These are phyloP conservation scores for Lepidium didymum DNA, from an alignment of 345 rosid genomes.

Conservation along the genomic window DNA sequence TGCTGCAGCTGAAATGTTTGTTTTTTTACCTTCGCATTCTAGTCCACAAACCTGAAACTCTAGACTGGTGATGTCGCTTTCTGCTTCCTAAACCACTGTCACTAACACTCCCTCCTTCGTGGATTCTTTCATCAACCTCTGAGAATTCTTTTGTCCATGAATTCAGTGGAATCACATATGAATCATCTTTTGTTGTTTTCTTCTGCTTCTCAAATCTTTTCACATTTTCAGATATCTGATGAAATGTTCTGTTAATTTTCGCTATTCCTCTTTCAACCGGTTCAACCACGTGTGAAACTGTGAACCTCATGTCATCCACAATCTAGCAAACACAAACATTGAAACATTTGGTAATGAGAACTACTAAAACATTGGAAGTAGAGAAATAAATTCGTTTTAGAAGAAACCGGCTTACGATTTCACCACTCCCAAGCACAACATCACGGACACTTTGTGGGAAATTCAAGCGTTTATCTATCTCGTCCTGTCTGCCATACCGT, in stretches of 20 bases:
- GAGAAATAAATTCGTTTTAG: background rate
- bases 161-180: slow-evolving; percentile 69
- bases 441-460: slow-evolving; percentile 97
- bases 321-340: slow-evolving; percentile 40
- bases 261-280: slow-evolving; percentile 98
- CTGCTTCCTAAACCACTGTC: slow-evolving; percentile 68
- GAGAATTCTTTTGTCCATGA: slow-evolving; percentile 76
- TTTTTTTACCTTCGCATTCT: slow-evolving; percentile 32
- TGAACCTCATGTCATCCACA: slow-evolving; percentile 97
- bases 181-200: slow-evolving; percentile 78
- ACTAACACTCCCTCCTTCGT: slow-evolving; percentile 76
- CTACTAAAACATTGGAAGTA: background rate
- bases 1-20: background rate
- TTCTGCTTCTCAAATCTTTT: slow-evolving; percentile 62
- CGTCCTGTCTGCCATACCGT: slow-evolving; percentile 51
- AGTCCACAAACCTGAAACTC: slow-evolving; percentile 30
- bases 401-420: slow-evolving; percentile 57
- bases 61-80: slow-evolving; percentile 47
- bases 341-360: background rate
- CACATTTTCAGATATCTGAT: slow-evolving; percentile 84
- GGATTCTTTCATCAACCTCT: slow-evolving; percentile 55
- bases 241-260: slow-evolving; percentile 74
- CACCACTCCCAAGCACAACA: slow-evolving; percentile 92
- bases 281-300: slow-evolving; percentile 94
- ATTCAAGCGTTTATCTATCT: slow-evolving; percentile 66